A percentile compares a stretch with the other conserved stretches of the same genome.
Conservation (phyloP, 371 early-diverging fungal species). For the Mucor lusitanicus region DNA sequence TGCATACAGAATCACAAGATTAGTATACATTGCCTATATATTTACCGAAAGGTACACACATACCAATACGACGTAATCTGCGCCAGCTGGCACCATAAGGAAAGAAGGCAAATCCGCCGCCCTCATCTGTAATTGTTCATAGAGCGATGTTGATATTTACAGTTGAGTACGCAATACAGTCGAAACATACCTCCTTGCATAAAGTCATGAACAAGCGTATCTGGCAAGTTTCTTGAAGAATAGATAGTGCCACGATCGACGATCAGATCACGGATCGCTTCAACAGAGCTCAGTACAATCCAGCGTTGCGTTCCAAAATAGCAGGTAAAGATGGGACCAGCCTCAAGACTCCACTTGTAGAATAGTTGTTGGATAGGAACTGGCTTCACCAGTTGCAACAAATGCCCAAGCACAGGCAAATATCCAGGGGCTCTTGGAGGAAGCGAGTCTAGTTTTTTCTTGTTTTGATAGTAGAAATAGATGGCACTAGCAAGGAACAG, state of each 20-base stretch:
- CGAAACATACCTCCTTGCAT: constrained; percentile 42
- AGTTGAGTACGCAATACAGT: too few species aligned
- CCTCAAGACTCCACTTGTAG: constrained; percentile 34
- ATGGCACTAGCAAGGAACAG: background rate
- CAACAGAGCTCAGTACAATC: constrained; percentile 42
- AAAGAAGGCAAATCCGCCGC: constrained; percentile 52
- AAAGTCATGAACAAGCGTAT: constrained; percentile 30
- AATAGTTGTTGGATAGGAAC: constrained; percentile 36
- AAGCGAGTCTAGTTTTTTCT: background rate
- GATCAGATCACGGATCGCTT: constrained; percentile 39
- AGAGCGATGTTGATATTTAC: background rate
- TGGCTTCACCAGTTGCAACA: constrained; percentile 27
- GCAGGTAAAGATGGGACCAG: constrained; percentile 46
- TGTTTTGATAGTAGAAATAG: background rate
- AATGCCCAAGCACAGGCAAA: constrained; percentile 45
- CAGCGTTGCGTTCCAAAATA: constrained; percentile 43
- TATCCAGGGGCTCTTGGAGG: constrained; percentile 31
- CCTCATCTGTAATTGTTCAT: constrained; percentile 25
- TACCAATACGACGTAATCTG: constrained; percentile 43
- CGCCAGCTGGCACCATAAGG: constrained; percentile 49
- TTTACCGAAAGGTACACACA: background rate
- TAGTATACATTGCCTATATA: background rate
- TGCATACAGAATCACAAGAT: background rate
- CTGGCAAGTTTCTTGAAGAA: constrained; percentile 47
- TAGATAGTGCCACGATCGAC: constrained; percentile 41